phyloP scores from a whole-genome alignment of 805 yeast genomes.

The Wickerhamomyces bovis region DNA sequence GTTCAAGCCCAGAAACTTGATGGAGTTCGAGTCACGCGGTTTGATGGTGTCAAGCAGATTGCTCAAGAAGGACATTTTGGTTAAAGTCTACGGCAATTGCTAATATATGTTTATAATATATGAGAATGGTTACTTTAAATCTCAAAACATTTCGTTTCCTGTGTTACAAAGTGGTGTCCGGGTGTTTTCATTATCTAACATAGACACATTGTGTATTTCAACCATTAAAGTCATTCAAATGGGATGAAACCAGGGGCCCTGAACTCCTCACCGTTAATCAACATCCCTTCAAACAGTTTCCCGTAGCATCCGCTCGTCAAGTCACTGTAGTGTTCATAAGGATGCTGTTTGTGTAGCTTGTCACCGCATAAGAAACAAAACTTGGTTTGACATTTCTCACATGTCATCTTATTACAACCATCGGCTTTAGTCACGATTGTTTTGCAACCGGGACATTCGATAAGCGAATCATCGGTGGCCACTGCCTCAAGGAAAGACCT shows the following conservation, averaged over 20 bases:
- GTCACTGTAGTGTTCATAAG: conserved; percentile 48
- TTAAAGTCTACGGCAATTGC: too few relatives aligned
- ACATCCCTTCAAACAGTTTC: conserved; percentile 47
- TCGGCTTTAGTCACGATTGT: conserved; percentile 46
- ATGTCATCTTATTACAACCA: conserved; percentile 62
- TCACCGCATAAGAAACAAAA: conserved; percentile 55
- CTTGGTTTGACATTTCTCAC: conserved; percentile 39
- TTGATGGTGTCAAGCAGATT: not conserved
- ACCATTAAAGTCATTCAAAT: not conserved
- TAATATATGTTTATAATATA: too few relatives aligned
- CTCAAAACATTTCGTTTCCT: not conserved
- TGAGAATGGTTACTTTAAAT: too few relatives aligned
- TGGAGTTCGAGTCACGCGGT: not conserved
- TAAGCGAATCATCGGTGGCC: conserved; percentile 34
- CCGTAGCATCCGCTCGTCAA: conserved; percentile 39
- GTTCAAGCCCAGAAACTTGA: conserved; percentile 17
- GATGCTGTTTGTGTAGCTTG: conserved; percentile 32
- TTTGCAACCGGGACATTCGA: conserved; percentile 48
- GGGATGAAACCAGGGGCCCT: not conserved
- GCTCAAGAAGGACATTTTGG: not conserved
- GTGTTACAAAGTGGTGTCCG: not conserved
- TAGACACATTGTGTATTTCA: too few relatives aligned
- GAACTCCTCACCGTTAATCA: conserved; percentile 23
- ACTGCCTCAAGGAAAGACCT: conserved; percentile 39
- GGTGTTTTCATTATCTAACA: not conserved